Base-by-base conservation (phyloP, 225 moss, liverwort and hornwort species). In the Bryum argenteum region DNA sequence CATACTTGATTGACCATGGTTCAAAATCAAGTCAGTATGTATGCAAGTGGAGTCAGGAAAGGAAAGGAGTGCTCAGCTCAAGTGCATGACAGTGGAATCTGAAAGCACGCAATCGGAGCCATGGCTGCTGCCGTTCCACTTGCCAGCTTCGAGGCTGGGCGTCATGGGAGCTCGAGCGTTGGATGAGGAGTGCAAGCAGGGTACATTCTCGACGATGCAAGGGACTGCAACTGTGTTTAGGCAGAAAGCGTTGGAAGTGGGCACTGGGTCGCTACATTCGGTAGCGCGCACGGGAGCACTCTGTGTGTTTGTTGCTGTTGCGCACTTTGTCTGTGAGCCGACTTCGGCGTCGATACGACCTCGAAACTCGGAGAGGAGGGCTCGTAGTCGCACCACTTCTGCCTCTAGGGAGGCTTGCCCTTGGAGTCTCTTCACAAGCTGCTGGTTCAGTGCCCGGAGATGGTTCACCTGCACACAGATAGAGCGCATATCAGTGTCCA, bases 391-490 rank as follows among this genome's bases (percentile, higher is more conserved):
- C 78, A 87, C 84, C 40, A 92, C 89, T 71, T 94, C 98, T 1
- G 75, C 56, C 52, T 94, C 87, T 14, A 92, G 71, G 1, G 88
- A 84, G 8, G 84, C 92, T 60, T 94, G 94, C 37, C 83, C 92
- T 55, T 86, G 92, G 20, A 94, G 83, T n/a, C 91, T 86, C 80
- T 91, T 98, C 75, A 94, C 88, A 3, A 98, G 88, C 89, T 98
- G 92, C 44, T 92, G 90, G 50, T 94, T 94, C 39, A 82, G 80
- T 3, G 90, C 89, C 6, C 83, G 83, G 33, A 89, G 74, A 48
- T 86, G 89, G 58, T 86, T 79, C 63, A 89, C 81, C 77, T 89
- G 81, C 55, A 55, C 22, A 55, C 54, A 15, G 52, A 44, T n/a
- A n/a, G n/a, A n/a, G 5, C 33, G 5, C 33, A 33, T 33, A 33